Evolutionary conservation across 2,329 filamentous ascomycete genomes (phyloP).

Genomic region (Paecilomyces sp.): DNA sequence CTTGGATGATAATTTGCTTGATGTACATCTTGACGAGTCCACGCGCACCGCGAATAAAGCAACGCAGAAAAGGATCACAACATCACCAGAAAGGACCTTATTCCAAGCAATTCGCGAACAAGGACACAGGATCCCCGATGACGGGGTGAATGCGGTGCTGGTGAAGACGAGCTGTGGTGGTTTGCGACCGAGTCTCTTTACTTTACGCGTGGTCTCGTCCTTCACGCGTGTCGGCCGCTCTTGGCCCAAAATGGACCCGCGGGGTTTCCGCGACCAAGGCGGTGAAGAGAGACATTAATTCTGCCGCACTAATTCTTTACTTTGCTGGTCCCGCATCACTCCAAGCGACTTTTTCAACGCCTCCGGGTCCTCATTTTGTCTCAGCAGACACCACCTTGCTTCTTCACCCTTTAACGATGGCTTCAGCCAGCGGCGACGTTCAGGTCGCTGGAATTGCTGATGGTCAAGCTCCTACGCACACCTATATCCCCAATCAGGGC

Average conservation of each 20-base stretch:
- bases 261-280: background rate
- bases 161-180: background rate
- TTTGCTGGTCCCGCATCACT: background rate
- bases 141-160: background rate
- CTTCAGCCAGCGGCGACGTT: conserved; percentile 12
- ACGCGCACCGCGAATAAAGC: conserved; percentile 5
- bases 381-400: background rate
- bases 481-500: conserved; percentile 43
- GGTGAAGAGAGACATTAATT: background rate
- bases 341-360: background rate
- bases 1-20: conserved; percentile 99
- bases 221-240: background rate
- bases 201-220: background rate
- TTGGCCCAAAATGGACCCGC: background rate
- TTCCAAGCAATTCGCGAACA: background rate
- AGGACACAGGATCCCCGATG: background rate
- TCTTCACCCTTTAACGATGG: conserved; percentile 13
- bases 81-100: background rate
- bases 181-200: background rate
- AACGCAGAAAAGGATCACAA: background rate
- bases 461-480: conserved; percentile 40
- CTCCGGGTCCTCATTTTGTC: background rate
- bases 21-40: conserved; percentile 70
- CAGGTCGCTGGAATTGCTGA: conserved; percentile 30
- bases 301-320: background rate